phyloP scores from a whole-genome alignment of 306 rosid genomes.

The Quercus gilva region DNA sequence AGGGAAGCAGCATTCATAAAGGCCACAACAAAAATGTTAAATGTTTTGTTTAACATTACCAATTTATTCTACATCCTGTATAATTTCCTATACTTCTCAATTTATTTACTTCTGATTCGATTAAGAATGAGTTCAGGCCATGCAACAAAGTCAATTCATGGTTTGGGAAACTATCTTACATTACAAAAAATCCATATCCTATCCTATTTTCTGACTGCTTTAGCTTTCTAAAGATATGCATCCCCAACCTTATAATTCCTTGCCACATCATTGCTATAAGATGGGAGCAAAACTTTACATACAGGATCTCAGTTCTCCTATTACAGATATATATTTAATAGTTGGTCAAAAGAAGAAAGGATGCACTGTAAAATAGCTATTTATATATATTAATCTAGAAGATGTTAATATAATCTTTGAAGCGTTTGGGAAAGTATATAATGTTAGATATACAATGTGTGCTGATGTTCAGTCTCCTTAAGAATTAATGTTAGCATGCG shows the following conservation, averaged over 20 bases:
- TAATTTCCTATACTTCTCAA: neutral
- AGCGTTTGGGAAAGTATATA: neutral
- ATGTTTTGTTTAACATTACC: conserved; percentile 10
- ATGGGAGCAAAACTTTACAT: neutral
- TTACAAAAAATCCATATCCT: neutral
- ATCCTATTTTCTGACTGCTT: neutral
- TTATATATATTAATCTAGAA: neutral
- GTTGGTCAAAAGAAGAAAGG: neutral
- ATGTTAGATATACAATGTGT: neutral
- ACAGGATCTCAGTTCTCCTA: neutral
- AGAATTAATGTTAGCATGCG: neutral
- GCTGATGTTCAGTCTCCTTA: neutral
- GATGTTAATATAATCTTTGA: neutral
- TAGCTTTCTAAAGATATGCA: neutral
- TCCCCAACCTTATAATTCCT: neutral
- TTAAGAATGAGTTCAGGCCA: neutral
- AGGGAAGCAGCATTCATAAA: neutral
- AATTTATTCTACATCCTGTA: neutral
- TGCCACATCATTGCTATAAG: neutral
- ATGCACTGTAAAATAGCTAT: neutral
- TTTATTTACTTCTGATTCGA: neutral
- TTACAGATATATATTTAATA: neutral
- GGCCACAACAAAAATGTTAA: conserved; percentile 2
- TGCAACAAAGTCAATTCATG: neutral
- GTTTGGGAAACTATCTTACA: neutral